Base-by-base conservation (phyloP, 192 early-diverging fungal genomes). In the Linnemannia elongata region DNA sequence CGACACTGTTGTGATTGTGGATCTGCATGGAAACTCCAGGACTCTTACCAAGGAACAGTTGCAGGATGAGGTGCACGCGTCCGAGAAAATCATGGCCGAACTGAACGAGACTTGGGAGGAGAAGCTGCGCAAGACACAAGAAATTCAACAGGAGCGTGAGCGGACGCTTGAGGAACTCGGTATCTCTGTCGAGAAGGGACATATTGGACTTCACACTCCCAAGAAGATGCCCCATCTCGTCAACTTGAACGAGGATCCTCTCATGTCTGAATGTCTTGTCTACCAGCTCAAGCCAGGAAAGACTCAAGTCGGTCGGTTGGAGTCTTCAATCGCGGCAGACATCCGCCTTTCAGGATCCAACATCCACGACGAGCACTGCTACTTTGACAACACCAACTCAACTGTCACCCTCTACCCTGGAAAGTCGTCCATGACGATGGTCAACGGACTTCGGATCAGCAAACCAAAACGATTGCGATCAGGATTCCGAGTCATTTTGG, bases 231-330 rank as follows among this genome's bases (percentile, higher is more conserved):
- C 97, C 38, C 96, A 98, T 88, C 88, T 98, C 68, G 93, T 98
- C 68, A 98, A 97, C 82, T 91, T 97, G 30, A 97, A 95, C 82
- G 97, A 97, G 79, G 96, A 98, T 85, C 95, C 97, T 45, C 91
- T 95, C n/a, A 95, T 96, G 94, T 95, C 95, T 24, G 97, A 98
- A 80, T 97, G 96, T 73, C 89, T 98, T 10, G 92, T 98, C 35
- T 97, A 97, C 85, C 94, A 94, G 72, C 89, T 98, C 68, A 94
- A 94, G 54, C 90, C 92, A 8, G 97, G 97, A 0, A 86, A 82
- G 13, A 96, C 96, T 3, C 81, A 88, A 5, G 96, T 97, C 4
- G 97, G 95, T 15, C 78, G 88, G 0, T 77, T 88, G 20, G 89
- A 89, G 42, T 85, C 87, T 38, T 72, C 78, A 3, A 63, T 17